Percentiles rank a stretch among this genome's conserved stretches.
phyloP scores from a whole-genome alignment of 805 yeast species.

The Candida qinlingensis region DNA sequence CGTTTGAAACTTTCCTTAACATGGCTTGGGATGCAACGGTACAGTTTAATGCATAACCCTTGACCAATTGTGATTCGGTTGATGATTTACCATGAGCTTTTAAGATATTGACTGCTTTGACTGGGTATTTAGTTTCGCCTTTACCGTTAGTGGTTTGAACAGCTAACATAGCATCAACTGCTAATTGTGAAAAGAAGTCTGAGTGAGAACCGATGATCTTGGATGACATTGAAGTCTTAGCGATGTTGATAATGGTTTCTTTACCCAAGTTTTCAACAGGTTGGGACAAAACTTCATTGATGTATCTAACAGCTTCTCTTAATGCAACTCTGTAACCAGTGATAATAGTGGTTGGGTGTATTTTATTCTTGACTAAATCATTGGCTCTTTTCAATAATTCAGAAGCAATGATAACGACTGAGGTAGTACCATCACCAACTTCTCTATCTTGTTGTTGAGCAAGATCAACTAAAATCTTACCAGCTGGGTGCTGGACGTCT shows the following conservation, averaged over 20 bases:
- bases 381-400: slow-evolving; percentile 90
- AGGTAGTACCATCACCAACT: slow-evolving; percentile 97
- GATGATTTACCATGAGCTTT: slow-evolving; percentile 97
- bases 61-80: slow-evolving; percentile 75
- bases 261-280: slow-evolving; percentile 71
- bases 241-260: slow-evolving; percentile 82
- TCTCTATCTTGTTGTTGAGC: slow-evolving; percentile 99
- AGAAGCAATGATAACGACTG: slow-evolving; percentile 93
- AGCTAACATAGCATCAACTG: slow-evolving; percentile 91
- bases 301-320: slow-evolving; percentile 80
- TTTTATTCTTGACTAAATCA: slow-evolving; percentile 85
- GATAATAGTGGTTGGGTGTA: slow-evolving; percentile 97
- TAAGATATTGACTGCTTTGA: slow-evolving; percentile 91
- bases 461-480: slow-evolving; percentile 90
- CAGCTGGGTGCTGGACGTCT: slow-evolving; percentile 99
- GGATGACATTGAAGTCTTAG: slow-evolving; percentile 95
- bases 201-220: slow-evolving; percentile 94
- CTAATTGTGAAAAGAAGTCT: slow-evolving; percentile 84
- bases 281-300: slow-evolving; percentile 77
- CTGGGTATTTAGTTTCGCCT: slow-evolving; percentile 90
- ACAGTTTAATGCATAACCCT: slow-evolving; percentile 95
- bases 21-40: slow-evolving; percentile 97
- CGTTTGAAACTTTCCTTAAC: slow-evolving; percentile 59
- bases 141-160: slow-evolving; percentile 85
- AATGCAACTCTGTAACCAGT: slow-evolving; percentile 94